phyloP scores from a whole-genome alignment of 768 basidiomycete genomes.

The Lactarius sanguifluus region DNA sequence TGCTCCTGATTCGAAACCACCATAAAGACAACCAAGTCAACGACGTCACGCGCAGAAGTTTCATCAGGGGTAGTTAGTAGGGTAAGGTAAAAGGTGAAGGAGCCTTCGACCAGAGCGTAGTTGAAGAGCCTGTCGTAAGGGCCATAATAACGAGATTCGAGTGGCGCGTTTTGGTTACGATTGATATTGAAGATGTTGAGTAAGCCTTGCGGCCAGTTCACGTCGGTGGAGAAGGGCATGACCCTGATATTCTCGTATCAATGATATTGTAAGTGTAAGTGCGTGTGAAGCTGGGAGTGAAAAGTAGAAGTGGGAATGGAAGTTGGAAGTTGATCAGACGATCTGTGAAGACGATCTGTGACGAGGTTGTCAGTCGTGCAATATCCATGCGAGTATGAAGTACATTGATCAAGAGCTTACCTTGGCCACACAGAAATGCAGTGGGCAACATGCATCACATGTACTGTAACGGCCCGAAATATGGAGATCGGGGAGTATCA shows the following conservation, averaged over 20 bases:
- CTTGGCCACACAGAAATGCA: no score
- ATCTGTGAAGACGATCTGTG: no score
- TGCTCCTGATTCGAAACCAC: no score
- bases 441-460: no score
- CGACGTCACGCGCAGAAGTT: neutral
- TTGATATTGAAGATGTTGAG: neutral
- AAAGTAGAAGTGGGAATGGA: no score
- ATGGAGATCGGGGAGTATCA: neutral
- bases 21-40: neutral
- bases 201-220: conserved; percentile 7
- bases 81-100: neutral
- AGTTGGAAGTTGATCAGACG: no score
- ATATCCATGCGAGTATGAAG: no score
- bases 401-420: no score
- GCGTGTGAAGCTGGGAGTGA: no score
- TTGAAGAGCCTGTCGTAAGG: conserved; percentile 10
- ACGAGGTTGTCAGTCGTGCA: no score
- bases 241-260: no score
- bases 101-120: neutral
- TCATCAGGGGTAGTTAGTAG: neutral
- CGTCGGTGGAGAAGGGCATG: conserved; percentile 9
- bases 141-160: conserved; percentile 9
- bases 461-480: neutral
- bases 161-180: neutral
- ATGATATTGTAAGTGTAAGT: no score